Conservation (phyloP, 2,329 filamentous ascomycete genomes). For the Chrysoporthe austroafricana region DNA sequence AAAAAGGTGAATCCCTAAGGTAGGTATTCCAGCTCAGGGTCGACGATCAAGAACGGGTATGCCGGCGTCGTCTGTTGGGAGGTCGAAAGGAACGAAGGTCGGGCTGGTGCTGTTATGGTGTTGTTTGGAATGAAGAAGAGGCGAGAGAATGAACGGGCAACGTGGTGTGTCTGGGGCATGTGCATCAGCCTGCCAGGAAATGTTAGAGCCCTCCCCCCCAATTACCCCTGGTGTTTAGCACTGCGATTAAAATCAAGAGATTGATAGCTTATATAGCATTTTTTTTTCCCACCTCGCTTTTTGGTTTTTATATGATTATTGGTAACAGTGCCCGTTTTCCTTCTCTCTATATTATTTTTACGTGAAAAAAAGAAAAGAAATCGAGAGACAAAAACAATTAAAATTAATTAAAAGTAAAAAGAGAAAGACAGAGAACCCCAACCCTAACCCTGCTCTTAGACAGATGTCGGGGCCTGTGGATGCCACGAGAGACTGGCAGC, state of each 20-base stretch:
- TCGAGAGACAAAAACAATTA: too few relatives aligned
- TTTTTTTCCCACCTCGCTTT: too few relatives aligned
- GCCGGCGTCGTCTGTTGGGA: background rate
- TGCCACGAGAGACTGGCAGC: too few relatives aligned
- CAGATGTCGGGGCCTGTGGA: too few relatives aligned
- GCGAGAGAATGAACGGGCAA: background rate
- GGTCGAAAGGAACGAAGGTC: background rate
- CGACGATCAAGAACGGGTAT: background rate
- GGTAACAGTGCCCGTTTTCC: rapidly evolving
- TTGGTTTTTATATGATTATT: too few relatives aligned
- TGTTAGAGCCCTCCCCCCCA: background rate
- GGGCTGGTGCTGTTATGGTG: background rate
- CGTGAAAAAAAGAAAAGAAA: too few relatives aligned
- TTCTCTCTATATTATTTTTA: too few relatives aligned
- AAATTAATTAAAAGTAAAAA: too few relatives aligned
- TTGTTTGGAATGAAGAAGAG: background rate
- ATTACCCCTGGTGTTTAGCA: background rate
- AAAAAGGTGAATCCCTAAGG: background rate
- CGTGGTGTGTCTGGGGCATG: constrained; percentile 13
- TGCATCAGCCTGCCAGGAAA: constrained; percentile 11
- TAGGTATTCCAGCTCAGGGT: background rate
- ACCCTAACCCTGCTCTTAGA: too few relatives aligned
- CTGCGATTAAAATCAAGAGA: too few relatives aligned
- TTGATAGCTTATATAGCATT: too few relatives aligned
- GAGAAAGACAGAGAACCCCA: too few relatives aligned